A percentile compares a stretch with the other conserved stretches of the same genome.
Conservation (phyloP, 2,329 filamentous ascomycete species). For the Ustulina deusta region DNA sequence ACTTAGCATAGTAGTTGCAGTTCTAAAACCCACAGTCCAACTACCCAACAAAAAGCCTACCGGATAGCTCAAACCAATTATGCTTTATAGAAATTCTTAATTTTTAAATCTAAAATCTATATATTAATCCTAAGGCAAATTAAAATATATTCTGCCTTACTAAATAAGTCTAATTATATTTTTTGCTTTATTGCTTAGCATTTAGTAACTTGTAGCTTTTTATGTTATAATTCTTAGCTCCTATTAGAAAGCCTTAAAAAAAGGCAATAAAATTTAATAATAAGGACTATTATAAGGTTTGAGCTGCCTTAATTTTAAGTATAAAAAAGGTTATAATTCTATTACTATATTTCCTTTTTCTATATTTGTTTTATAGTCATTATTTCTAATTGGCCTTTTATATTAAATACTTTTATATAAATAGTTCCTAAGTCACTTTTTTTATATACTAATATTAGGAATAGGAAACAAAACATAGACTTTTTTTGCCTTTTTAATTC, state of each 20-base stretch:
- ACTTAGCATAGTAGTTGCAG: neutral
- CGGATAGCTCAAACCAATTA: neutral
- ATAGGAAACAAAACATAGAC: neutral
- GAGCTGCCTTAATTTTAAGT: neutral
- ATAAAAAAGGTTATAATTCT: neutral
- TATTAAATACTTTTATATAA: no score
- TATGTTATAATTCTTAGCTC: neutral
- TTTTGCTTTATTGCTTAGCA: neutral
- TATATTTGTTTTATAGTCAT: neutral
- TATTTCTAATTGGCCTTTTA: no score
- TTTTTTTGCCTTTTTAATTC: neutral
- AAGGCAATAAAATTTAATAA: neutral
- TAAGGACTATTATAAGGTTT: neutral
- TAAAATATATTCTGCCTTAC: neutral
- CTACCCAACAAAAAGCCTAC: no score
- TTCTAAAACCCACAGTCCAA: neutral
- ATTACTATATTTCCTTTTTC: neutral
- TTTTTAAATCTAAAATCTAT: neutral
- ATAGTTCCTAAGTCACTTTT: neutral
- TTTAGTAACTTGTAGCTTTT: no score
- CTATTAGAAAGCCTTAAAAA: neutral
- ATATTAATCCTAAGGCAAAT: neutral
- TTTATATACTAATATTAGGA: neutral
- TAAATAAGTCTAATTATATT: neutral
- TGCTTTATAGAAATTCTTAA: neutral